phyloP scores from a whole-genome alignment of 2,329 filamentous ascomycete genomes.

The Hysterium pulicare region DNA sequence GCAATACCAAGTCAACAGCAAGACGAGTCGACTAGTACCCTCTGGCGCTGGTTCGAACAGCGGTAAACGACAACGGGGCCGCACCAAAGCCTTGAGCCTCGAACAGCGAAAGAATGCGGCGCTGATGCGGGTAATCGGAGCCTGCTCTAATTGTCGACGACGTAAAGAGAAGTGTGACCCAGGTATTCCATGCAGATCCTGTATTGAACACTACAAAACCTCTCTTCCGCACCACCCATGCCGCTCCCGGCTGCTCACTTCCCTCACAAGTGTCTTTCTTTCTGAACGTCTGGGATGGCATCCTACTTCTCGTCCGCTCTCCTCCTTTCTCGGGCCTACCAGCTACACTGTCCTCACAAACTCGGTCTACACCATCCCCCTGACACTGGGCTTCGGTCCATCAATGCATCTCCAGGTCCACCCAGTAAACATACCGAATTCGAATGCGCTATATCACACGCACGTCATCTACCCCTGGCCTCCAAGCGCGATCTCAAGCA shows the following conservation, averaged over 20 bases:
- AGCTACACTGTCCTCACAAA: conserved; percentile 15
- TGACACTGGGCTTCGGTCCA: conserved; percentile 34
- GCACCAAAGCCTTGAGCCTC: conserved; percentile 29
- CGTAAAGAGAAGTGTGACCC: conserved; percentile 36
- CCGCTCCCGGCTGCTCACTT: conserved; percentile 27
- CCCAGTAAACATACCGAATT: conserved; percentile 15
- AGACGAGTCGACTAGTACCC: conserved; percentile 29
- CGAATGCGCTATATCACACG: conserved; percentile 22
- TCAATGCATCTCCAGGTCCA: conserved; percentile 23
- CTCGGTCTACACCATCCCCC: conserved; percentile 25
- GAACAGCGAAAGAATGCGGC: conserved; percentile 34
- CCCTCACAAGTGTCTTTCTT: conserved; percentile 27
- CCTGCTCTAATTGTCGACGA: conserved; percentile 33
- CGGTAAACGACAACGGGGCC: conserved; percentile 27
- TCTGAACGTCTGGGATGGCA: conserved; percentile 35
- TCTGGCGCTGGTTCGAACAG: conserved; percentile 22
- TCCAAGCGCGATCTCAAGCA: conserved; percentile 12
- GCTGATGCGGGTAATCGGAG: conserved; percentile 33
- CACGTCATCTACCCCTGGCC: conserved; percentile 39
- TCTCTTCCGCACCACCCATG: conserved; percentile 36
- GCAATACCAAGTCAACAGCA: conserved; percentile 30
- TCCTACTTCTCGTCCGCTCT: conserved; percentile 26
- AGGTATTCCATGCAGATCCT: conserved; percentile 39
- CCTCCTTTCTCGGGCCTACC: conserved; percentile 20
- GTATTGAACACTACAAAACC: conserved; percentile 36